Percentiles rank a stretch among this genome's conserved stretches.
Evolutionary conservation across 257 asterid genomes (phyloP).

Genomic region (Lavandula angustifolia): DNA sequence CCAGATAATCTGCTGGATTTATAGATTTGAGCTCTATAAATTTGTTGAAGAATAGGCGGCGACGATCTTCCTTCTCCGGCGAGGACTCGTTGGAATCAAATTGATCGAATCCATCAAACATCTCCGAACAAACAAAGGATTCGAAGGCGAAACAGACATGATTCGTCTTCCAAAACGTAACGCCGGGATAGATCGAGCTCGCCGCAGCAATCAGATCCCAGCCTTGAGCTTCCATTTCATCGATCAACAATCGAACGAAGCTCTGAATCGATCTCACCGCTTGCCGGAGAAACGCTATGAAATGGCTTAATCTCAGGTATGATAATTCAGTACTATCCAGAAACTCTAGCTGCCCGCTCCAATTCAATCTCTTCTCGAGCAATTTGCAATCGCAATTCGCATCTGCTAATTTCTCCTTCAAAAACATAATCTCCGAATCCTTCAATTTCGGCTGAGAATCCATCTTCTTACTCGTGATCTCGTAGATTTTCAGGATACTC

Average conservation of each 20-base stretch:
- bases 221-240: constrained; percentile 63
- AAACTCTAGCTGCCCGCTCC: constrained; percentile 46
- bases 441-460: constrained; percentile 78
- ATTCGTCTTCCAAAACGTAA: constrained; percentile 48
- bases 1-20: constrained; percentile 57
- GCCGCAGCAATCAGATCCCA: constrained; percentile 85
- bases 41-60: constrained; percentile 40
- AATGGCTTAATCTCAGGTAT: constrained; percentile 54
- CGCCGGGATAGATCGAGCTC: constrained; percentile 53
- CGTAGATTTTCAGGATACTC: constrained; percentile 57
- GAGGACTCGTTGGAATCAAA: not conserved
- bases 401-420: constrained; percentile 69
- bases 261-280: constrained; percentile 55
- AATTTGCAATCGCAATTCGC: constrained; percentile 52
- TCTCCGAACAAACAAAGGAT: constrained; percentile 65
- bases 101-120: constrained; percentile 68
- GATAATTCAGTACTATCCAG: constrained; percentile 42
- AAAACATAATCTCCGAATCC: constrained; percentile 74
- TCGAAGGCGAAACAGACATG: constrained; percentile 69
- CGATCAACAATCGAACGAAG: constrained; percentile 57
- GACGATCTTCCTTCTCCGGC: constrained; percentile 31
- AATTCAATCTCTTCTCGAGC: constrained; percentile 59
- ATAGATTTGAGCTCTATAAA: constrained; percentile 60
- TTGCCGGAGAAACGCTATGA: constrained; percentile 42
- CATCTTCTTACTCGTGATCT: constrained; percentile 61